Base-by-base conservation (phyloP, 176 grass and related monocot genomes). In the Puya raimondii region DNA sequence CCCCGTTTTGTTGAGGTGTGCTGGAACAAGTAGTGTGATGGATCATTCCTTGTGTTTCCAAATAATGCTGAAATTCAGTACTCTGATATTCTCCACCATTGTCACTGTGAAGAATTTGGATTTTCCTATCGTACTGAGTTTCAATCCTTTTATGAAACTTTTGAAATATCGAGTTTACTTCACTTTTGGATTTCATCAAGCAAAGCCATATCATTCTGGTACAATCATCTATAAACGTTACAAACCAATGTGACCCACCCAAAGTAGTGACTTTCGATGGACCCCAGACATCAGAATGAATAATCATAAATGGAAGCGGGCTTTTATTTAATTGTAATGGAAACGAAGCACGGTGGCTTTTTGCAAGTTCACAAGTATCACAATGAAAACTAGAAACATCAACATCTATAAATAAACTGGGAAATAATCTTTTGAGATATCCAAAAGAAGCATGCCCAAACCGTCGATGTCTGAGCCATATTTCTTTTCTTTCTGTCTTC, bases 171-270 rank as follows among this genome's bases (percentile, higher is more conserved):
- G 11, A 1, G n/a, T 18, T 8, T 0, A 76, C 48, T 18, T 67
- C 73, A 67, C 67, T 8, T 33, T 67, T 67, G 1, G 14, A 0
- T 53, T 76, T 76, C 12, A 76, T 2, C 3, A 54, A 17, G 13
- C 67, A 76, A 1, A 76, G 18, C 73, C 63, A 76, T 0, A 58
- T 76, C 48, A 76, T 76, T 3, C 22, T 0, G 0, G 63, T 76
- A 23, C 73, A 53, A 67, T 76, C 73, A 76, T 67, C 73, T 3
- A 53, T 5, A 54, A 76, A 76, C 0, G 29, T 8, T 1, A 67
- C 73, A 76, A 76, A 33, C 22, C 63, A 66, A 0, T 1, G 1
- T 6, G 12, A 15, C 0, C 11, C 53, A 15, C 15, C 3, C 4
- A 13, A 15, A 56, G 11, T 56, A 56, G 53, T 56, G 13, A 56